Evolutionary conservation across 2,329 filamentous ascomycete genomes (phyloP).

Genomic region (Botrytis tulipae): DNA sequence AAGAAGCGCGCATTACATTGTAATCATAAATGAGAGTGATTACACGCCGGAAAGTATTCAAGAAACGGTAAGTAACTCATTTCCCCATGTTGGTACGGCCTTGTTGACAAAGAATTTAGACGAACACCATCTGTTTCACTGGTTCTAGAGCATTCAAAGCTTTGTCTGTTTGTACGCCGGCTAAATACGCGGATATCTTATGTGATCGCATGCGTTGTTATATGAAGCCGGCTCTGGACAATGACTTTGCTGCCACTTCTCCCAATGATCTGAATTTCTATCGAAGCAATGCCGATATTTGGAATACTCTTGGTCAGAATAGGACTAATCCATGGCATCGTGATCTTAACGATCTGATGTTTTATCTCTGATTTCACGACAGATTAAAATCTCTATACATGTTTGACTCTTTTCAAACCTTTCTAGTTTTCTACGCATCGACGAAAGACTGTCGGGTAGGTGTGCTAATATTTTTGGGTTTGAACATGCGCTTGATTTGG

Average conservation of each 20-base stretch:
- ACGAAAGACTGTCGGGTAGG: neutral
- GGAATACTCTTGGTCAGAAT: neutral
- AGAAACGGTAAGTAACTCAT: conserved; percentile 42
- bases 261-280: neutral
- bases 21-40: conserved; percentile 63
- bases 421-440: too few species aligned
- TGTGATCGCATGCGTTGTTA: conserved; percentile 74
- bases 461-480: neutral
- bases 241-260: neutral
- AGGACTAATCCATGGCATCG: neutral
- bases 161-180: conserved; percentile 79
- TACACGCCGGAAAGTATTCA: neutral
- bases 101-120: conserved; percentile 48
- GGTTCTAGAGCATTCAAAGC: conserved; percentile 82
- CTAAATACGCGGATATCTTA: conserved; percentile 84
- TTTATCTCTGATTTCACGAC: neutral
- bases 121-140: conserved; percentile 74
- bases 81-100: rapidly evolving
- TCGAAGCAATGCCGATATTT: neutral
- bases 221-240: conserved; percentile 43
- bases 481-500: rapidly evolving
- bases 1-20: conserved; percentile 43
- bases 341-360: neutral
- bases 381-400: too few species aligned
- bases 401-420: too few species aligned